phyloP scores from a whole-genome alignment of 352 stramenopile genomes.

The Achlya hypogyna region DNA sequence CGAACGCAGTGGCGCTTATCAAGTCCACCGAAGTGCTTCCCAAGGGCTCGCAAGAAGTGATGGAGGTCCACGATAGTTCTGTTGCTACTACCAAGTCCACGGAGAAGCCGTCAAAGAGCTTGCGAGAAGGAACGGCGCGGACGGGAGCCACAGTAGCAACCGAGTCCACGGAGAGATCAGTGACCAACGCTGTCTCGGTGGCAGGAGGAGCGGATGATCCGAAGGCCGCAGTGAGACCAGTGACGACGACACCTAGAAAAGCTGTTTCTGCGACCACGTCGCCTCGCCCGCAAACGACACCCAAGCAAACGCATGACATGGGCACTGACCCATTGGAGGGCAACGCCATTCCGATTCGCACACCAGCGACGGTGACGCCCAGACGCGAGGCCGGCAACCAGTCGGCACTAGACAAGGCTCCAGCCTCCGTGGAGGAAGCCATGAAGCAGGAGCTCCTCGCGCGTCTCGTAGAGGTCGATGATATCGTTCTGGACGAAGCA shows the following conservation, averaged over 20 bases:
- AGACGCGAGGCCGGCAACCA: constrained; percentile 4
- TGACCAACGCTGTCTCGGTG: no score
- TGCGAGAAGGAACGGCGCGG: no score
- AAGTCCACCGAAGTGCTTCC: no score
- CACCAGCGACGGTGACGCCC: not conserved
- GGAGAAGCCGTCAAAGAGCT: no score
- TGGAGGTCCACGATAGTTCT: no score
- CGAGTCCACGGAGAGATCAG: no score
- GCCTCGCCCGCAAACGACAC: not conserved
- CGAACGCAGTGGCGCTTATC: no score
- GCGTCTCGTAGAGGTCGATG: not conserved
- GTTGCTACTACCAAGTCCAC: no score
- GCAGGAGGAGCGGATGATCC: no score
- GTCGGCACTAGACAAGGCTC: not conserved
- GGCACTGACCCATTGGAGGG: constrained; percentile 15
- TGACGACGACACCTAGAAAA: not conserved
- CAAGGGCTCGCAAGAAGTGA: no score
- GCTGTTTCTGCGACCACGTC: not conserved
- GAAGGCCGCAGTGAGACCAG: no score
- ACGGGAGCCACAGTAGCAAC: no score
- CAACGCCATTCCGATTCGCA: constrained; percentile 13
- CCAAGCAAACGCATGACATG: constrained; percentile 2
- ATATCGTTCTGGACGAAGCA: not conserved
- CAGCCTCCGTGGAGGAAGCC: not conserved
- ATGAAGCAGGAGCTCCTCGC: constrained; percentile 9